Evolutionary conservation across 495 filamentous ascomycete species (phyloP), one percentile per base, ranked within the genome.

Genomic region (Hypoxylon cercidicola): DNA sequence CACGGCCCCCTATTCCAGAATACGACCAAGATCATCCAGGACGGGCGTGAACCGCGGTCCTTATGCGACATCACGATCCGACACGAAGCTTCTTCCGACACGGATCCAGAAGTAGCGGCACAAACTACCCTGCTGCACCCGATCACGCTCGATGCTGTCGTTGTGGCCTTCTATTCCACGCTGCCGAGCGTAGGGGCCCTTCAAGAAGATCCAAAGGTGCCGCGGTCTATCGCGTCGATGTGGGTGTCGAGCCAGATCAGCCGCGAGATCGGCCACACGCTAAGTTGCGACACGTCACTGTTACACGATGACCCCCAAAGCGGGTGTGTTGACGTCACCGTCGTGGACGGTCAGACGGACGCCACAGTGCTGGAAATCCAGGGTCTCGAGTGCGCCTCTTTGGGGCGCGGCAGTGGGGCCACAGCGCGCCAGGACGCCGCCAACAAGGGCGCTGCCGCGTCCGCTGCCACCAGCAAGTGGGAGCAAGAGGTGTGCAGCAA

Each of bases 151-250:
- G 30, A 32, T 11, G 3, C 30, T 4, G 9, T 32, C 9, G 30
- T 32, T 7, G 9, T 7, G 30, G 30, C 30, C 9, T 2, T 7
- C 9, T 32, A 32, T 7, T 32, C 30, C 1, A 59, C 65, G 1
- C 35, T 69, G 4, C 32, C 48, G 4, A 19, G 48, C 28, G 30
- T 13, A 9, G 48, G 30, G 30, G 30, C 30, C 3, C 30, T 32
- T 32, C 30, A 32, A 32, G 30, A 32, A 32, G 9, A 7, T 11
- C 3, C 30, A 1, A 32, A 32, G 9, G 30, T 32, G 30, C 30
- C 30, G 1, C 3, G 30, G 9, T 32, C 30, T 7, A 32, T 32
- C 9, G 30, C 3, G 30, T 4, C 3, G 9, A 4, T 32, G 3
- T 32, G 30, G 30, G 10, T 32, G 3, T 32, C 30, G 9, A 32